Percentiles rank a stretch among this genome's conserved stretches.
Conservation (phyloP, 176 grass and related monocot species). For the Microstegium vimineum region DNA sequence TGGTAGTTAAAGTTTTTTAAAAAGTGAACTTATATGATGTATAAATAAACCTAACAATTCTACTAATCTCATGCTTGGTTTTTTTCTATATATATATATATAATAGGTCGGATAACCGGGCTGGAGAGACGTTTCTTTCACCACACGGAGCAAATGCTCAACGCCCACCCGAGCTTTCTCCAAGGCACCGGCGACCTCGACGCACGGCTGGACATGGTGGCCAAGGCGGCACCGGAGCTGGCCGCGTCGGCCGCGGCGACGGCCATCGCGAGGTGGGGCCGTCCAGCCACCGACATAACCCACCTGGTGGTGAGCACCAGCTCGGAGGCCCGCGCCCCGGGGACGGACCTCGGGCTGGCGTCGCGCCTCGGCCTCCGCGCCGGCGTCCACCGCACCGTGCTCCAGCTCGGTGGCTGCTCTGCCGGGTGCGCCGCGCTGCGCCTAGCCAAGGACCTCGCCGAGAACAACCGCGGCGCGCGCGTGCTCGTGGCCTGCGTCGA, state of each 20-base stretch:
- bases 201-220: not conserved
- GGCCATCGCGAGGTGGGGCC: constrained; percentile 16
- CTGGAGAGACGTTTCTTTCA: constrained; percentile 1
- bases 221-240: not conserved
- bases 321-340: not conserved
- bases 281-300: not conserved
- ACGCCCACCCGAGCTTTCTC: not conserved
- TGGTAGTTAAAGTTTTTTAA: too few relatives aligned
- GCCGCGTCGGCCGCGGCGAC: not conserved
- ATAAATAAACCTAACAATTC: too few relatives aligned
- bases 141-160: not conserved
- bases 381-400: not conserved
- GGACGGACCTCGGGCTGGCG: not conserved
- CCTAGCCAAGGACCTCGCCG: constrained; percentile 9
- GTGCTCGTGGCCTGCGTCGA: constrained; percentile 15
- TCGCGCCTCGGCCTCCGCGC: not conserved
- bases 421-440: not conserved
- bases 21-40: too few relatives aligned
- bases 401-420: not conserved
- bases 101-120: not conserved
- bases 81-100: not conserved
- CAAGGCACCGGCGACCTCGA: not conserved
- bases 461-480: constrained; percentile 23
- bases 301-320: not conserved
- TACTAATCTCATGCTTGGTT: too few relatives aligned